Evolutionary conservation across 371 early-diverging fungal species (phyloP), one percentile per base, ranked within the genome.

Genomic region (Parasitella parasitica): DNA sequence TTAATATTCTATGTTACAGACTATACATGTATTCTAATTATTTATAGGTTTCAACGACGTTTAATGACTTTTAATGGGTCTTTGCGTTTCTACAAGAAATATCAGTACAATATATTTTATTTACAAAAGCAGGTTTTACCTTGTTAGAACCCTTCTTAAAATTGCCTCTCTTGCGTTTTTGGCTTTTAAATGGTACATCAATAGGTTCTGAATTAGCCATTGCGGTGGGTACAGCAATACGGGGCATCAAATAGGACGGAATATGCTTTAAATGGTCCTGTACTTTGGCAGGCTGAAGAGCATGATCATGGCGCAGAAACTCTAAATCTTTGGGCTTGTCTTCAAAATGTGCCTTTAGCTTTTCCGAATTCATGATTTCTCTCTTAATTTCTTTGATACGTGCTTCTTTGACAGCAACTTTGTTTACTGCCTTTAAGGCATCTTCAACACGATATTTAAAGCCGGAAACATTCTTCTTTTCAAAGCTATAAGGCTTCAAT

Each of bases 281-380:
- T 4, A 93, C 87, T 46, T 86, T 80, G 0, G 89, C 85, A 6
- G 93, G 93, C 54, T 93, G 92, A 15, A 96, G 73, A 3, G 93
- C 87, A 70, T 86, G 83, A 75, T 98, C 99, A 75, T 97, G 98
- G 3, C 95, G 90, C 54, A 98, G 74, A 27, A 91, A 94, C 28
- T 91, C 91, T 48, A 97, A 72, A 82, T 98, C 99, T 27, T 84
- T 84, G 24, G 99, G 98, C 57, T 95, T 94, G 69, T 94, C 96
- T 74, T 97, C 97, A 78, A 98, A 98, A 77, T 97, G 96, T 2
- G 95, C 84, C 81, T 92, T 92, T 53, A 98, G 83, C 75, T 94
- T 94, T 69, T 97, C 95, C 11, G 94, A 93, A 73, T 94, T 95
- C 57, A 97, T 58, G 56, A 97, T 93, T 78, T 98, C 97, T 18